Evolutionary conservation across 2,329 filamentous ascomycete species (phyloP), one percentile per base, ranked within the genome.

Genomic region (Colletotrichum chlorophyti): DNA sequence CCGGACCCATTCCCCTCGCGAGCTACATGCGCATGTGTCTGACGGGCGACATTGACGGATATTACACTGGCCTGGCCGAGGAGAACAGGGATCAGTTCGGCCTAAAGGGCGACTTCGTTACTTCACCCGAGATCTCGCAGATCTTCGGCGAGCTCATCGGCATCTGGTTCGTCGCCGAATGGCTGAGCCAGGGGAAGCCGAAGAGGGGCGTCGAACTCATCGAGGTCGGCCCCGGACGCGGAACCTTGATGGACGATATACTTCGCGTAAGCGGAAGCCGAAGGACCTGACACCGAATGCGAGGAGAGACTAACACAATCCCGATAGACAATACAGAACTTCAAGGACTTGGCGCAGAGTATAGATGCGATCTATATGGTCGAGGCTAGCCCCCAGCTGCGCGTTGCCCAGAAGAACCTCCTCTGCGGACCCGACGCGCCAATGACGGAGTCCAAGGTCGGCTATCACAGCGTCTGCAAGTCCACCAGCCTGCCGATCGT

Each of bases 11-110:
- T 24, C 91, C 95, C 1, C 84, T 99, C 60, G 93, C 95, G 5
- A 89, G 92, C 49, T 99, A 93, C 74, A 99, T 99, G 95, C 93
- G 95, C 71, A 96, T 98, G 88, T 97, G 94, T 72, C 85, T 99
- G 63, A 99, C 95, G 1, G 91, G 91, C 10, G 91, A 95, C 61
- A 77, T 92, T 34, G 93, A 92, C 58, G 95, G 95, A 51, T 99
- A 99, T 78, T 99, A 99, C 76, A 98, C 93, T 1, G 85, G 89
- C 5, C 85, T 87, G 21, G 82, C 88, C 38, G 82, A 83, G 51
- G 76, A 85, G 59, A 87, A 83, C 17, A 84, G 88, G 42, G 93
- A 97, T 69, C 93, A 94, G 63, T 99, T 99, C 67, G 95, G 95
- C n/a, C 79, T 85, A 53, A 91, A 91, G 69, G 95, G 95, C 23